Evolutionary conservation across 768 basidiomycete genomes (phyloP).

Genomic region (Panaeolus cyanescens): DNA sequence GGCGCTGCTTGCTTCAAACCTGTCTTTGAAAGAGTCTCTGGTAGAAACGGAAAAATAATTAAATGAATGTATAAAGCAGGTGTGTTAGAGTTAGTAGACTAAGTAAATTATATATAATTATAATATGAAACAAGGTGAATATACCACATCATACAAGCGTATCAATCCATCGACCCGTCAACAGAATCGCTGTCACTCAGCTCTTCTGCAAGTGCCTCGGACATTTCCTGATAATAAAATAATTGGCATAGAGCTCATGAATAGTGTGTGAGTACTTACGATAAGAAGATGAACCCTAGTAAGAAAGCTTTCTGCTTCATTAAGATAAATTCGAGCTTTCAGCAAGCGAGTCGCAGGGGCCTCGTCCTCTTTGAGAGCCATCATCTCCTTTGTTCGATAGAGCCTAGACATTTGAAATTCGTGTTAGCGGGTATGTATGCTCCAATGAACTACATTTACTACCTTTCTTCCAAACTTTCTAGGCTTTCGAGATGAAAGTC

Average conservation of each 20-base stretch:
- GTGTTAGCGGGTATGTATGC: too few species aligned
- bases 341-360: background rate
- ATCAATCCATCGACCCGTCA: too few species aligned
- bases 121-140: too few species aligned
- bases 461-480: background rate
- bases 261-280: background rate
- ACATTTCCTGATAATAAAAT: background rate
- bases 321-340: background rate
- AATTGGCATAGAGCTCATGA: background rate
- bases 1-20: too few species aligned
- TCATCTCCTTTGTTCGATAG: background rate
- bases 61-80: too few species aligned
- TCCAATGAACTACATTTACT: too few species aligned
- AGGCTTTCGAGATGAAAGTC: background rate
- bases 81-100: too few species aligned
- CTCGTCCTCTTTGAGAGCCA: background rate
- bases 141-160: too few species aligned
- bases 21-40: too few species aligned
- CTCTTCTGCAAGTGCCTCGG: background rate
- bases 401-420: background rate
- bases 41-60: too few species aligned
- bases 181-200: background rate
- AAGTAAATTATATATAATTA: too few species aligned
- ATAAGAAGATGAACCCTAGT: background rate
- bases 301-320: background rate